Evolutionary conservation across 768 basidiomycete species (phyloP), one percentile per base, ranked within the genome.

Genomic region (Cytidiella melzeri): DNA sequence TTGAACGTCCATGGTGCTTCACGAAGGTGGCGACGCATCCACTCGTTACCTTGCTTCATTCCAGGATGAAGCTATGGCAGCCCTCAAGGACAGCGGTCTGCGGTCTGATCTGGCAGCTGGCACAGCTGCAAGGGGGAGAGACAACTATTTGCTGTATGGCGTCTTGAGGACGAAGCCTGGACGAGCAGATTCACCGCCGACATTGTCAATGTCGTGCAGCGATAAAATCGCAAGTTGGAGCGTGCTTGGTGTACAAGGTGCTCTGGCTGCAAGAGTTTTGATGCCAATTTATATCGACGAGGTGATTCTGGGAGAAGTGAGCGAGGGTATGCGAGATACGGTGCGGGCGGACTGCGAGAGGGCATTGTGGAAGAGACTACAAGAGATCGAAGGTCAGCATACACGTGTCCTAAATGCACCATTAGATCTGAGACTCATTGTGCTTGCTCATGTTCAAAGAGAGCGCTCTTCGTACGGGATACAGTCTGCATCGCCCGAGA

Each of bases 211-310:
- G 84, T 91, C 92, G 0, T 98, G 94, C 67, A 91, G 87, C 56
- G 94, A 98, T 64, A 98, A 98, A 67, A 84, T 98, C 37, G 91
- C 92, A 0, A 68, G 77, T 4, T 98, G 93, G 92, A 81, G 75
- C 47, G 77, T 85, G 0, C 69, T 92, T 3, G 94, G 94, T 0
- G 72, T 95, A 21, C 92, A 95, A 60, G 94, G 95, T 3, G 84
- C 88, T 1, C 69, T 96, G 42, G 77, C 78, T 2, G 74, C 82
- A 4, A 67, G 52, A 13, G 70, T 77, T 53, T 67, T 81, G 36
- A 58, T 56, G 3, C 87, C 88, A 0, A 48, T 94, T 5, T 91
- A 91, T 60, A 65, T 94, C 19, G 64, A 69, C 38, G 60, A 63
- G 21, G 66, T 97, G 15, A 68, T 92, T 46, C 70, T 98, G 2